Evolutionary conservation across 495 filamentous ascomycete genomes (phyloP).

Genomic region (Aeminium ludgeri): DNA sequence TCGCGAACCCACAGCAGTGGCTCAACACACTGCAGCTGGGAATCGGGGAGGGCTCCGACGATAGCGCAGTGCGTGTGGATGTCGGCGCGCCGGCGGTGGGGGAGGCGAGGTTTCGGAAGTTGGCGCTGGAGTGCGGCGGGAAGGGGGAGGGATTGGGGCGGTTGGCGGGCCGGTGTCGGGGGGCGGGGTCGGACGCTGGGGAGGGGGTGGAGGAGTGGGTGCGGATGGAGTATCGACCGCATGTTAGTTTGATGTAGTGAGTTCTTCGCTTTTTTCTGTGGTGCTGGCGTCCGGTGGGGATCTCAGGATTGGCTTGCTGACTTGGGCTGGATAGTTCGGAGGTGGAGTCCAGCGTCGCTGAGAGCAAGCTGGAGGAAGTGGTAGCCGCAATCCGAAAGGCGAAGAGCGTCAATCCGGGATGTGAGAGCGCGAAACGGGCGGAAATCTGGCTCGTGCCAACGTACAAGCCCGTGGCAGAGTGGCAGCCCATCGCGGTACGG

Average conservation of each 20-base stretch:
- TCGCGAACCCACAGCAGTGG: constrained; percentile 17
- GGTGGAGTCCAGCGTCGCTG: constrained; percentile 2
- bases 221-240: constrained; percentile 19
- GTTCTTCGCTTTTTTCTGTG: constrained; percentile 3
- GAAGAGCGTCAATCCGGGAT: not conserved
- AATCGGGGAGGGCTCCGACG: constrained; percentile 10
- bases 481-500: constrained; percentile 19
- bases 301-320: no score
- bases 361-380: constrained; percentile 12
- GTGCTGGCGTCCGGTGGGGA: no score
- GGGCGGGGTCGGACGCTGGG: constrained; percentile 5
- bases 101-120: constrained; percentile 17
- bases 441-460: constrained; percentile 21
- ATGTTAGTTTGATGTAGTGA: constrained; percentile 24
- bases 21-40: constrained; percentile 17
- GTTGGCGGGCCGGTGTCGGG: constrained; percentile 8
- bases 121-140: constrained; percentile 17
- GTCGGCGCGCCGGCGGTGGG: no score
- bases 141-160: constrained; percentile 13
- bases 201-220: constrained; percentile 17
- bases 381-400: constrained; percentile 7
- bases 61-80: no score
- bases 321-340: constrained; percentile 4
- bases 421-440: constrained; percentile 14
- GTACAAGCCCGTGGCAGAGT: constrained; percentile 17